Evolutionary conservation across 2,329 filamentous ascomycete species (phyloP), one percentile per base, ranked within the genome.

Genomic region (Graphilbum sp.): DNA sequence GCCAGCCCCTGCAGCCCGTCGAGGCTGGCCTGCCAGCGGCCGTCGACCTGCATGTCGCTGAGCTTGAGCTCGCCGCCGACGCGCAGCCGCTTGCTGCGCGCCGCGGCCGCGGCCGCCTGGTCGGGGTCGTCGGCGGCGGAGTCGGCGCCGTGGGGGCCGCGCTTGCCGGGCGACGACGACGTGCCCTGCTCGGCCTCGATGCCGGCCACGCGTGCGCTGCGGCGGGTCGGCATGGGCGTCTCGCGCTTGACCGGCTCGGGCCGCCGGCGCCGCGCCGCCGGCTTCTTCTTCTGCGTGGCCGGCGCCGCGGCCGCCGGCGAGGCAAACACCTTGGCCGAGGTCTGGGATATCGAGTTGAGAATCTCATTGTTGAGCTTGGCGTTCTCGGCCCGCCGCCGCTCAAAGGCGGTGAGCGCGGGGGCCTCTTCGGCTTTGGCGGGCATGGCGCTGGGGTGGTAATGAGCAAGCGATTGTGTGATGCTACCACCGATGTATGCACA

Each of bases 301-400:
- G 63, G 50, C 0, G 63, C 5, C 2, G 67, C 58, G 39, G 71
- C 72, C 1, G 71, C 64, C 1, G 60, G 51, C 34, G 77, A 27
- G 3, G 38, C 44, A 41, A 47, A 47, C 2, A 46, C 42, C 17
- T 79, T 46, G 29, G 41, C 37, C 0, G 83, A 75, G 1, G 79
- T 70, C 2, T 74, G 72, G 2, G 80, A 78, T 1, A 93, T 70
- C 42, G 86, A 79, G 42, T 81, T 81, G 0, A 95, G 59, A 0
- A 94, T 53, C 0, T 79, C 83, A 56, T 88, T 79, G 49, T 92
- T 90, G 38, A 82, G 77, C 0, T 79, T 83, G 31, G 93, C 92
- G 47, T 94, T 94, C 43, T 86, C 84, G 15, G 84, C 71, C 1
- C 87, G 71, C 47, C 83, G 76, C 49, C 78, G 76, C 64, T 94